Percentiles rank a stretch among this genome's conserved stretches.
phyloP scores from a whole-genome alignment of 345 rosid species.

The Eucalyptus sp. region DNA sequence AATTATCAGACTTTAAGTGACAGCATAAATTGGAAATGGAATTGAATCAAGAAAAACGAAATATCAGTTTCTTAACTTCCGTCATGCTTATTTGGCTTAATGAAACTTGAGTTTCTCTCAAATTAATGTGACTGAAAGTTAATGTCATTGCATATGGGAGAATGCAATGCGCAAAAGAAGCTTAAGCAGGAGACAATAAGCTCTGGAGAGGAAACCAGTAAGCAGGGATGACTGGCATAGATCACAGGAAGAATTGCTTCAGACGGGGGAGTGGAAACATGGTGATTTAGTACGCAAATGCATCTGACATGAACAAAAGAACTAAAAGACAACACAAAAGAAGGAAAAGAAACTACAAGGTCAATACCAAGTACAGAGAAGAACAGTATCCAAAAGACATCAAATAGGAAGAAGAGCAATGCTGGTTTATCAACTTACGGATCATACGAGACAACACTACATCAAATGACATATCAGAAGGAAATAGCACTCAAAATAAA shows the following conservation, averaged over 20 bases:
- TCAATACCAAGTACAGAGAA: neutral
- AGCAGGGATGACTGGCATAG: neutral
- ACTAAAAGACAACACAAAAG: neutral
- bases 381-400: neutral
- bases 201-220: neutral
- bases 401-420: neutral
- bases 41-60: neutral
- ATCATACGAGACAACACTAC: neutral
- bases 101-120: neutral
- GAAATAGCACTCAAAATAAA: neutral
- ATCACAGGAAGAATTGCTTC: neutral
- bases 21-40: neutral
- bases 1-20: neutral
- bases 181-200: neutral
- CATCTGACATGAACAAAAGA: neutral
- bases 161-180: neutral
- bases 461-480: neutral
- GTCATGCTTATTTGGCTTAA: neutral
- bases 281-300: neutral
- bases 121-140: neutral
- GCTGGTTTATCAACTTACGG: neutral
- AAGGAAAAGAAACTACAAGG: neutral
- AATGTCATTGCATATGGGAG: neutral
- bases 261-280: neutral
- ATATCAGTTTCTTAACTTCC: neutral